Conservation (phyloP, 306 rosid genomes). For the Fagus crenata region DNA sequence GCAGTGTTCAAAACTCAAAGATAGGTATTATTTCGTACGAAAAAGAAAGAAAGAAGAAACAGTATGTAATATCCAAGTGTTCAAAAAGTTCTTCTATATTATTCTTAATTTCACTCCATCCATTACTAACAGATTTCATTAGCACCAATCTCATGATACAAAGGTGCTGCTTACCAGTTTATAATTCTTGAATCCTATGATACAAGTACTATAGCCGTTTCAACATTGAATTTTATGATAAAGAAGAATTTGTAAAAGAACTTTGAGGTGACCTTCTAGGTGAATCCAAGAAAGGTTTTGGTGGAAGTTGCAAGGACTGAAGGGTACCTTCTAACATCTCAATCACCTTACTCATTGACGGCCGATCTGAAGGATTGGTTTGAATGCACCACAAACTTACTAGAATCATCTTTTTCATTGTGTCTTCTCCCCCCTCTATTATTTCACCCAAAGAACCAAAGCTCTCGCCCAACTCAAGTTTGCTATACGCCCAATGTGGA, state of each 20-base stretch:
- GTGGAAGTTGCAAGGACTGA: slow-evolving; percentile 15
- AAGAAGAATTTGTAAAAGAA: background rate
- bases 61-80: no score
- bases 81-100: no score
- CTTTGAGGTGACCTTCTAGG: background rate
- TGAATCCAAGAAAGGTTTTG: slow-evolving; percentile 4
- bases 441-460: background rate
- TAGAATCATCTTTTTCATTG: slow-evolving; percentile 15
- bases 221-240: background rate
- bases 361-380: slow-evolving; percentile 13
- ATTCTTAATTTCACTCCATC: no score
- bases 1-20: no score
- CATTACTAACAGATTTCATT: no score
- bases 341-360: slow-evolving; percentile 25
- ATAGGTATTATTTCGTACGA: no score
- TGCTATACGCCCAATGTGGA: background rate
- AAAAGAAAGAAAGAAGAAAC: no score
- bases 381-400: slow-evolving; percentile 28
- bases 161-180: no score
- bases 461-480: background rate
- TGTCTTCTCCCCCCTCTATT: background rate
- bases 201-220: no score
- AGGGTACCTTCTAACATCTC: slow-evolving; percentile 23
- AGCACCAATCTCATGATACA: no score
- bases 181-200: background rate